A percentile compares a stretch with the other conserved stretches of the same genome.
Evolutionary conservation across 805 yeast species (phyloP).

Genomic region (Cyberlindnera amylophila): DNA sequence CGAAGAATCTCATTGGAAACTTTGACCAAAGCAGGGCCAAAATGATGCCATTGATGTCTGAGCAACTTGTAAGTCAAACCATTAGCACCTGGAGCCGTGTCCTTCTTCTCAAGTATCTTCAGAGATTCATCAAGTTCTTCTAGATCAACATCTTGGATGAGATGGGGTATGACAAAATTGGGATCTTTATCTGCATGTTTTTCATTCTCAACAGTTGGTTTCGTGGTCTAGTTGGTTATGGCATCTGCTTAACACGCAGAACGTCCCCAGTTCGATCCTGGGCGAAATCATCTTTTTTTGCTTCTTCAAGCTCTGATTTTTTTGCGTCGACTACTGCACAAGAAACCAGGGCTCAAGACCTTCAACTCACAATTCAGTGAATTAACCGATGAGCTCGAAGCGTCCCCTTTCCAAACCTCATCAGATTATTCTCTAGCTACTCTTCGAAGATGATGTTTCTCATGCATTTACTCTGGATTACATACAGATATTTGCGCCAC

Average conservation of each 20-base stretch:
- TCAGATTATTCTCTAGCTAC: too few relatives aligned
- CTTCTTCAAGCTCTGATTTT: not conserved
- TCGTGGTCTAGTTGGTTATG: constrained; percentile 99
- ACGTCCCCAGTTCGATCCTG: constrained; percentile 99
- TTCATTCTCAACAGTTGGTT: constrained; percentile 44
- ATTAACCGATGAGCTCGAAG: too few relatives aligned
- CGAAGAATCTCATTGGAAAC: too few relatives aligned
- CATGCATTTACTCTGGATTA: too few relatives aligned
- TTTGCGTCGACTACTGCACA: too few relatives aligned
- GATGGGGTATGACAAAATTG: too few relatives aligned
- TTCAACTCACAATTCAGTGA: too few relatives aligned
- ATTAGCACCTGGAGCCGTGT: not conserved
- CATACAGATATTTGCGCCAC: too few relatives aligned
- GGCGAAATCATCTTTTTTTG: constrained; percentile 74
- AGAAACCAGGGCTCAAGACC: too few relatives aligned
- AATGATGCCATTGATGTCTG: not conserved
- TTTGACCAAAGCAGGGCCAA: not conserved
- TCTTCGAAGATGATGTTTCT: too few relatives aligned
- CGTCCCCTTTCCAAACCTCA: too few relatives aligned
- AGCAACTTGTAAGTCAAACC: not conserved
- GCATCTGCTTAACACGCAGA: constrained; percentile 99
- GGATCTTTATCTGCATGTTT: not conserved
- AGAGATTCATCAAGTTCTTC: not conserved
- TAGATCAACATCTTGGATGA: not conserved
- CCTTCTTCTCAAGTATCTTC: not conserved